A percentile compares a stretch with the other conserved stretches of the same genome.
phyloP scores from a whole-genome alignment of 495 filamentous ascomycete genomes.

The Chaetomium tenue region DNA sequence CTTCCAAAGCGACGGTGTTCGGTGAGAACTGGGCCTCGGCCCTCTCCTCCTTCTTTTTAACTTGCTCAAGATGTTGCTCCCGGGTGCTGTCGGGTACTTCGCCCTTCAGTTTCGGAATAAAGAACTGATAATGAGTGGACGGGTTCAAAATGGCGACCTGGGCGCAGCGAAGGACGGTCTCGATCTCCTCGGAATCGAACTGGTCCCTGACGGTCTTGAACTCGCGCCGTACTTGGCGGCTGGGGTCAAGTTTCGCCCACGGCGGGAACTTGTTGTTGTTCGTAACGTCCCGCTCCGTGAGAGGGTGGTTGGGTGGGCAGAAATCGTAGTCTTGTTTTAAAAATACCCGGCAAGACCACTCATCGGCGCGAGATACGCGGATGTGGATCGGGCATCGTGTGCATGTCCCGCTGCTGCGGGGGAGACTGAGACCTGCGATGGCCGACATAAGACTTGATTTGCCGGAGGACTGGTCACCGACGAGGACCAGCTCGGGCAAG shows the following conservation, averaged over 20 bases:
- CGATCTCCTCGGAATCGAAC: conserved; percentile 49
- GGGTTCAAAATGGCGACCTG: conserved; percentile 74
- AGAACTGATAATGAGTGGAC: conserved; percentile 40
- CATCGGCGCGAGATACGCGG: conserved; percentile 55
- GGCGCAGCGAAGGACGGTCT: conserved; percentile 61
- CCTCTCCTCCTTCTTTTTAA: conserved; percentile 35
- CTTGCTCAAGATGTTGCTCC: conserved; percentile 26
- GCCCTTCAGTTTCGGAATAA: conserved; percentile 45
- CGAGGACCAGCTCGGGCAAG: conserved; percentile 72
- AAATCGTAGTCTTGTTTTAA: conserved; percentile 59
- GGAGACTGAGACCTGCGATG: conserved; percentile 73
- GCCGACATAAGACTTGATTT: conserved; percentile 80
- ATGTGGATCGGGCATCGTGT: conserved; percentile 78
- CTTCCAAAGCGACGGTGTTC: conserved; percentile 71
- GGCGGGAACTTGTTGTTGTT: conserved; percentile 45
- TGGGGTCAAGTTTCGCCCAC: conserved; percentile 35
- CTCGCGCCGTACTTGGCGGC: conserved; percentile 32
- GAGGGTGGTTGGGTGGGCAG: conserved; percentile 30
- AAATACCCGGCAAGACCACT: conserved; percentile 64
- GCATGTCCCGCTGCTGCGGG: conserved; percentile 65
- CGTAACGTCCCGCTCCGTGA: conserved; percentile 44
- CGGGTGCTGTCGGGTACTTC: conserved; percentile 36
- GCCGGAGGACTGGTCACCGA: conserved; percentile 78
- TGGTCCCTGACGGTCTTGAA: conserved; percentile 48
- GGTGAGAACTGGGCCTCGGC: conserved; percentile 68